Percentiles rank a stretch among this genome's conserved stretches.
These are phyloP conservation scores for Fusarium poae DNA, from an alignment of 2,329 filamentous ascomycete species.

Conservation along the genomic window DNA sequence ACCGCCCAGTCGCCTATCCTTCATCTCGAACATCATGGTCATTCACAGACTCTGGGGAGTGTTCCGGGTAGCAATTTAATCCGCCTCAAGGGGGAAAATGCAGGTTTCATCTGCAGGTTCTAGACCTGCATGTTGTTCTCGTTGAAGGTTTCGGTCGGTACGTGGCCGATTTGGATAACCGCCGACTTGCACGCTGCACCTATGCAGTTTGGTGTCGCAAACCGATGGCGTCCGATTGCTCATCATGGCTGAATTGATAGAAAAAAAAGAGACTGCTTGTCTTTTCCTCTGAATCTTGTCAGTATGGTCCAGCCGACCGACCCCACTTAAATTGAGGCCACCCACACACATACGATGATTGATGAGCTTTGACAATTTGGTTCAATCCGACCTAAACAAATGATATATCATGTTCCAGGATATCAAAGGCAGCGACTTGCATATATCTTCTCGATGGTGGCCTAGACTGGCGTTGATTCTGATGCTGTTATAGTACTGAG, in stretches of 20 bases:
- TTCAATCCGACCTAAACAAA: neutral
- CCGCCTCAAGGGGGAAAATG: neutral
- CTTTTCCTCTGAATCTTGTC: neutral
- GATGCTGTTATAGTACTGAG: neutral
- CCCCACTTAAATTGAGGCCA: neutral
- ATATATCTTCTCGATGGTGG: neutral
- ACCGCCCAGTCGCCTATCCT: neutral
- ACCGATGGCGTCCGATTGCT: neutral
- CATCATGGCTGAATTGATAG: neutral
- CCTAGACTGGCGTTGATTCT: neutral
- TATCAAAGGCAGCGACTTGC: conserved; percentile 3
- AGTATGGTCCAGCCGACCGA: neutral
- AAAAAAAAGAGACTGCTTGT: neutral
- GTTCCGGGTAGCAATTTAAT: neutral
- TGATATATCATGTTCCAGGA: conserved; percentile 6
- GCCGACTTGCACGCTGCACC: neutral
- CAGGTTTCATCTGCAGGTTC: neutral
- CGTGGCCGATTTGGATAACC: neutral
- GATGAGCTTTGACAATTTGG: neutral
- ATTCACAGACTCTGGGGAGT: neutral
- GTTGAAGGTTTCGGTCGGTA: neutral
- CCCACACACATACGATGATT: neutral
- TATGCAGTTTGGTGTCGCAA: neutral
- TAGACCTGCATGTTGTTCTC: neutral
- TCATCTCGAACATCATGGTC: neutral